These are phyloP conservation scores for Umbellularia californica DNA, from an alignment of 164 flowering plant species.

Conservation along the genomic window DNA sequence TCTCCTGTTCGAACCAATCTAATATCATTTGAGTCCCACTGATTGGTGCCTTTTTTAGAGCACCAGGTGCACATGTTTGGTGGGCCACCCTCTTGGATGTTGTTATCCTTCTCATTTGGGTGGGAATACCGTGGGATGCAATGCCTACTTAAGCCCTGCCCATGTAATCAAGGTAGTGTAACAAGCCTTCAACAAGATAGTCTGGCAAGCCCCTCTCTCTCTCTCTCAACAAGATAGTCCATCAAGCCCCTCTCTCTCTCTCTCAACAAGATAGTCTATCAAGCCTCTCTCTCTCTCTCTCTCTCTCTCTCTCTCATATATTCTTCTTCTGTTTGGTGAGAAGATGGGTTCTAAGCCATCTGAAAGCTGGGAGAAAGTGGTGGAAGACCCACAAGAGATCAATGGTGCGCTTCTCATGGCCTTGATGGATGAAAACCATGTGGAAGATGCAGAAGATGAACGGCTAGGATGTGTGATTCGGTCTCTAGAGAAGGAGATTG, in stretches of 20 bases:
- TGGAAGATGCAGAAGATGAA: constrained; percentile 20
- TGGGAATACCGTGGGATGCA: too few species aligned
- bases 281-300: background rate
- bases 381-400: background rate
- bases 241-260: background rate
- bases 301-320: background rate
- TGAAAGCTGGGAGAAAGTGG: background rate
- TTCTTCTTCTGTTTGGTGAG: background rate
- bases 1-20: background rate
- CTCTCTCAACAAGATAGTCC: too few species aligned
- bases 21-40: background rate
- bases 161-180: background rate
- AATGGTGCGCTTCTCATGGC: constrained; percentile 18
- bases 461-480: constrained; percentile 16
- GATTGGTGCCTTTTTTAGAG: background rate
- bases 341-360: constrained; percentile 1
- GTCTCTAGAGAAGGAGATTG: constrained; percentile 27
- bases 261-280: background rate
- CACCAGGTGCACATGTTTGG: constrained; percentile 1
- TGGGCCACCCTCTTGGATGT: background rate
- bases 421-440: constrained; percentile 23
- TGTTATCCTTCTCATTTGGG: background rate
- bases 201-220: background rate
- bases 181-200: background rate
- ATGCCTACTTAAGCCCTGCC: background rate